phyloP scores from a whole-genome alignment of 192 early-diverging fungal genomes.

The Coemansia sp. region DNA sequence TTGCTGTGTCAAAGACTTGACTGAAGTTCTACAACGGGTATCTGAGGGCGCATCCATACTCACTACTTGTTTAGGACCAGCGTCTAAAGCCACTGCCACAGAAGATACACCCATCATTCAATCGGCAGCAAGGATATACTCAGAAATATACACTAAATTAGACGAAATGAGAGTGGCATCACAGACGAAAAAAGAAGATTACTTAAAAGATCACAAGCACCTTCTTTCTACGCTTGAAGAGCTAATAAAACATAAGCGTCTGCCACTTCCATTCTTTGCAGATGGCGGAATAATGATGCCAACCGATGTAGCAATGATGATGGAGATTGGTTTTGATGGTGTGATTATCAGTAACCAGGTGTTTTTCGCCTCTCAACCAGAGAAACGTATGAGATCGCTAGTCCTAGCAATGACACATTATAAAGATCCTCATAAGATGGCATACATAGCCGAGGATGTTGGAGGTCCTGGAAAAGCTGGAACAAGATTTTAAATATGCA shows the following conservation, averaged over 20 bases:
- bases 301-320: conserved; percentile 94
- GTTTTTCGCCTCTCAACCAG: conserved; percentile 85
- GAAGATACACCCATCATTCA: too few relatives aligned
- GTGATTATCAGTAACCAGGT: conserved; percentile 90
- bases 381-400: conserved; percentile 81
- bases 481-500: too few relatives aligned
- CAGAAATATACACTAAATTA: too few relatives aligned
- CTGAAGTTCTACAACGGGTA: too few relatives aligned
- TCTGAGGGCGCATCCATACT: too few relatives aligned
- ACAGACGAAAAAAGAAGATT: too few relatives aligned
- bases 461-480: not conserved
- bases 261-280: conserved; percentile 96
- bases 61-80: too few relatives aligned
- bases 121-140: too few relatives aligned
- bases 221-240: not conserved
- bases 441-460: not conserved
- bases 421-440: not conserved
- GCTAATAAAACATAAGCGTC: conserved; percentile 28
- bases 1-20: too few relatives aligned
- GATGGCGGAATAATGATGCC: conserved; percentile 93
- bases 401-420: conserved; percentile 72
- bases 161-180: too few relatives aligned
- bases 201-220: too few relatives aligned
- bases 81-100: too few relatives aligned
- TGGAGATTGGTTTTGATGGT: conserved; percentile 95